Evolutionary conservation across 2,329 filamentous ascomycete species (phyloP), one percentile per base, ranked within the genome.

Genomic region (Mycosphaerella arachidis): DNA sequence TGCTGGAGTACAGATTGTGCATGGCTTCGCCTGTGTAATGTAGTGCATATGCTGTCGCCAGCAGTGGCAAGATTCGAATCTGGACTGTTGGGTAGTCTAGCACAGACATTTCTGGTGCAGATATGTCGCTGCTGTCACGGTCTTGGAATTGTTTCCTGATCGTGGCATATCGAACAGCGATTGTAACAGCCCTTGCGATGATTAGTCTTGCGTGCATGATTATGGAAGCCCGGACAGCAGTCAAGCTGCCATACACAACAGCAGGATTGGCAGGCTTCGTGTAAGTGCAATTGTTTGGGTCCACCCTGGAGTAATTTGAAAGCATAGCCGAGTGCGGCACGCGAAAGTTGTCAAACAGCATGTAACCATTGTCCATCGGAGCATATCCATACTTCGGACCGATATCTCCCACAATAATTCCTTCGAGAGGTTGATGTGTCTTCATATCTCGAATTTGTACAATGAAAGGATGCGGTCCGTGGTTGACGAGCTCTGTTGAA

Each of bases 381-480:
- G 78, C 75, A 62, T 82, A 82, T 8, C 80, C 81, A 66, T 82
- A 82, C 59, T 82, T 83, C n/a, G 80, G 79, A 2, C 81, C 81
- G 63, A 83, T 82, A 61, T 83, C 80, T n/a, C 80, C 80, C 16
- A 83, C 77, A 2, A 78, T 75, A 56, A 83, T 79, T 1, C 79
- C 79, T 5, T 74, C 64, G 5, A 82, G 66, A 12, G 80, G 77
- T 61, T 77, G 71, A 60, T 82, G 77, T 1, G 78, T 81, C 58
- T 77, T 75, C 68, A 75, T 71, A 63, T 82, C 76, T 55, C 81
- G 74, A 55, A 82, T 80, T 66, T 80, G 81, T 18, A 82, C 74
- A 58, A 82, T 77, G 65, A 83, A 83, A 13, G 79, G 75, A 67
- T 82, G 81, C 35, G 79, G 79, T 8, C 81, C 81, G 68, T 81